Evolutionary conservation across 768 basidiomycete species (phyloP).

Genomic region (Suillus occidentalis): DNA sequence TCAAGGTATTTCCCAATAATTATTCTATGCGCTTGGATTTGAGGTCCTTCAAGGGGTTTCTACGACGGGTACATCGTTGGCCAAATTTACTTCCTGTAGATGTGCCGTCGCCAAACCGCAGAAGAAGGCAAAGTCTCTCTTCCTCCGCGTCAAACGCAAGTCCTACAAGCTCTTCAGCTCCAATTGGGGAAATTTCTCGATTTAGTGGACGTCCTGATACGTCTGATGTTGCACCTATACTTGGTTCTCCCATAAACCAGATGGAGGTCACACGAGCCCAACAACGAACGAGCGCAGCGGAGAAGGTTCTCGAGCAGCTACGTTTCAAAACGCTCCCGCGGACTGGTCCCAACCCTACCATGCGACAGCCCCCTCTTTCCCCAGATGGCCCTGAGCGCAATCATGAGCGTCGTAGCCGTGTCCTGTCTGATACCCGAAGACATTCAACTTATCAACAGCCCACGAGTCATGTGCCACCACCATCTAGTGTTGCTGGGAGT

Average conservation of each 20-base stretch:
- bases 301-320: constrained; percentile 66
- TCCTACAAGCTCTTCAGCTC: background rate
- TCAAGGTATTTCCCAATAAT: constrained; percentile 59
- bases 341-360: constrained; percentile 25
- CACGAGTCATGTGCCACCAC: background rate
- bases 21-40: background rate
- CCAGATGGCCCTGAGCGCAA: constrained; percentile 17
- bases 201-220: constrained; percentile 25
- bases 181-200: constrained; percentile 12
- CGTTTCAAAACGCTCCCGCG: constrained; percentile 57
- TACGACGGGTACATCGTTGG: constrained; percentile 92
- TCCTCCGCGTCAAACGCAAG: constrained; percentile 3
- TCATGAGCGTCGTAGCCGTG: constrained; percentile 24
- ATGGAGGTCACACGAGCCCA: constrained; percentile 33
- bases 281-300: constrained; percentile 64
- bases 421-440: constrained; percentile 32
- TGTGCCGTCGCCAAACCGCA: constrained; percentile 20
- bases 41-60: constrained; percentile 63
- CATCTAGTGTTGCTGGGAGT: constrained; percentile 20
- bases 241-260: constrained; percentile 33
- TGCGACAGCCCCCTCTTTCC: constrained; percentile 19
- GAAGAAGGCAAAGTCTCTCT: constrained; percentile 33
- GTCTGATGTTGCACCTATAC: constrained; percentile 20
- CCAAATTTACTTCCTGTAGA: constrained; percentile 65
- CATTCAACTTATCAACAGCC: constrained; percentile 21